phyloP scores from a whole-genome alignment of 768 basidiomycete species.

The Mycena epipterygia region DNA sequence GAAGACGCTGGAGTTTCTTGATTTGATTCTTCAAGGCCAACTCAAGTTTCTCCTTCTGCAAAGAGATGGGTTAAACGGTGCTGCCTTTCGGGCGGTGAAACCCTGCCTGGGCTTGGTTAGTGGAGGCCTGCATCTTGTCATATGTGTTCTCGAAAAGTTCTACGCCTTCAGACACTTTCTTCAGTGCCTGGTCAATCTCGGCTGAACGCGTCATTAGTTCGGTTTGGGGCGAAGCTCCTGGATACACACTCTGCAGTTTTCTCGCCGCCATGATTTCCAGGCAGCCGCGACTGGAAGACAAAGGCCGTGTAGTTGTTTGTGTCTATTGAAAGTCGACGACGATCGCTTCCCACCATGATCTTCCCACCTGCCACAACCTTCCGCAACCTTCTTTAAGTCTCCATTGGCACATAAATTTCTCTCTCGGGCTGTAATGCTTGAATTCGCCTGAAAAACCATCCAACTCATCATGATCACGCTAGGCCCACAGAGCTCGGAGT shows the following conservation, averaged over 20 bases:
- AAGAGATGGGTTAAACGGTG: too few relatives aligned
- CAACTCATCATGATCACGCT: too few relatives aligned
- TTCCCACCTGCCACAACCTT: too few relatives aligned
- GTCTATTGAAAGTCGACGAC: not conserved
- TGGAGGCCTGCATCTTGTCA: constrained; percentile 97
- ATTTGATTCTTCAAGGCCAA: constrained; percentile 76
- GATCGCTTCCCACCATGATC: too few relatives aligned
- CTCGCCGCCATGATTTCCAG: constrained; percentile 82
- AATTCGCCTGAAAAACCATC: too few relatives aligned
- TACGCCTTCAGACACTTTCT: constrained; percentile 96
- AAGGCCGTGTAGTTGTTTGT: not conserved
- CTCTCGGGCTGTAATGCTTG: too few relatives aligned
- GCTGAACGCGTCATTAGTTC: constrained; percentile 43
- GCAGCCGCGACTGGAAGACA: not conserved
- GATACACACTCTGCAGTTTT: constrained; percentile 84
- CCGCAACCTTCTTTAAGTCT: too few relatives aligned
- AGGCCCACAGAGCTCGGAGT: too few relatives aligned
- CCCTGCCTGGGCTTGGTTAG: constrained; percentile 69
- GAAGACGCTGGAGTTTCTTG: constrained; percentile 97
- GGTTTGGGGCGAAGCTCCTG: not conserved
- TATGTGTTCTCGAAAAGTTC: constrained; percentile 96
- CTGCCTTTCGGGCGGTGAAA: not conserved
- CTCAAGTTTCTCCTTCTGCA: constrained; percentile 36
- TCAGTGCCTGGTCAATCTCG: constrained; percentile 98
- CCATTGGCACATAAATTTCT: too few relatives aligned